Evolutionary conservation across 164 flowering plant genomes (phyloP), one percentile per base, ranked within the genome.

Genomic region (Akebia trifoliata): DNA sequence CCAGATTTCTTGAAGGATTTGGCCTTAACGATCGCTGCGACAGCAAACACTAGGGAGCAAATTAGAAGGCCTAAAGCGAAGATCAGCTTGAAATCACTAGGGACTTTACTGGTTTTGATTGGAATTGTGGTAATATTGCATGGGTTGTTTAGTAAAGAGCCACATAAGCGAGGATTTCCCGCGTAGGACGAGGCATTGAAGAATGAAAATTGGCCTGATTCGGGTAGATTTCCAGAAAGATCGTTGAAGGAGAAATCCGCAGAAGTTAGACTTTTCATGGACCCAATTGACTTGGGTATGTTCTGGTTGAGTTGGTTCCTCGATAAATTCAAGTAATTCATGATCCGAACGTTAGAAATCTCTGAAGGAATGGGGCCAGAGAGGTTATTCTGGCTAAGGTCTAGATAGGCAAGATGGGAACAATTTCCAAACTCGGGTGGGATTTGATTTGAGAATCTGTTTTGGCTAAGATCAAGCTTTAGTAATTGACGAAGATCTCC

Each of bases 191-290:
- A 75, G 43, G 88, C 87, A 44, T 93, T 87, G 75, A 93, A 86
- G 73, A 75, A 74, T 0, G 77, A 59, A 42, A 93, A 92, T 65
- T 92, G 98, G 21, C 97, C 97, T 0, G 75, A 67, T 57, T 84
- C 97, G 0, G 98, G 98, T 18, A 93, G 54, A 64, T 70, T 77
- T 1, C 98, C 98, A 0, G 87, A 80, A 64, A 93, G 72, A 38
- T 89, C 81, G 57, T 93, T 93, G 90, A 81, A 90, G 54, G 98
- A 90, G 70, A 93, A 93, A 69, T 93, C 98, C 2, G 87, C 96
- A 12, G 56, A 71, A 0, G 94, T 89, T 64, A 93, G 85, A 69
- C 94, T 85, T 56, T 79, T 87, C 88, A 93, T 84, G 49, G 78
- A 67, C 2, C 90, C 97, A 20, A 93, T 70, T 4, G 87, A 74